phyloP scores from a whole-genome alignment of 495 filamentous ascomycete species.

The Alectoria sarmentosa region DNA sequence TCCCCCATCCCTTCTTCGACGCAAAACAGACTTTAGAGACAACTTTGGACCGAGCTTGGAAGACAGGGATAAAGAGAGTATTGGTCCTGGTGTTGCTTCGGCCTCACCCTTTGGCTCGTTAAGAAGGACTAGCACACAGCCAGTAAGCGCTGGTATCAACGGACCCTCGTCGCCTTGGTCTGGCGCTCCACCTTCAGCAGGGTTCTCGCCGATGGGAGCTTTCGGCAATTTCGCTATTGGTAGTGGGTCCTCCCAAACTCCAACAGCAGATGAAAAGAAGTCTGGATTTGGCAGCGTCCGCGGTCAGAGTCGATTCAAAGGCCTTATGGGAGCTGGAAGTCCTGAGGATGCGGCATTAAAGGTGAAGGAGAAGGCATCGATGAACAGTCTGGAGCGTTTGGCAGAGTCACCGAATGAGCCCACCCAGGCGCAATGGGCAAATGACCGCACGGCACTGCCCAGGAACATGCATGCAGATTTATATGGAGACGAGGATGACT shows the following conservation, averaged over 20 bases:
- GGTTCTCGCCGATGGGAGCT: conserved; percentile 67
- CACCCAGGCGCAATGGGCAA: conserved; percentile 48
- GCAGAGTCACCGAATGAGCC: conserved; percentile 39
- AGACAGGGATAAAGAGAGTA: conserved; percentile 40
- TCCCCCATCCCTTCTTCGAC: conserved; percentile 59
- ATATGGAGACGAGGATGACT: conserved; percentile 56
- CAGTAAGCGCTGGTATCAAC: conserved; percentile 41
- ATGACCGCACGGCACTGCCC: conserved; percentile 42
- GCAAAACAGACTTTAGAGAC: conserved; percentile 65
- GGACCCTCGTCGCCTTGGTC: conserved; percentile 66
- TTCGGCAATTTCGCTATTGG: conserved; percentile 78
- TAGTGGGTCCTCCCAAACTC: conserved; percentile 33
- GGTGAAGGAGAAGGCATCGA: conserved; percentile 48
- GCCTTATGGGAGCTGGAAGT: conserved; percentile 71
- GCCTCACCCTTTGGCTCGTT: conserved; percentile 55
- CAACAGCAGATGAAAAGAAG: conserved; percentile 60
- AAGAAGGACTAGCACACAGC: conserved; percentile 65
- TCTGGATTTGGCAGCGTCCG: conserved; percentile 58
- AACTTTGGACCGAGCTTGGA: conserved; percentile 33
- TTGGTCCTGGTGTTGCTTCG: conserved; percentile 31
- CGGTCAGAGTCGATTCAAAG: conserved; percentile 77
- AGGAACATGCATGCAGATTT: conserved; percentile 74
- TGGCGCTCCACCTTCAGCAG: conserved; percentile 47
- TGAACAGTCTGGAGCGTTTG: conserved; percentile 47
- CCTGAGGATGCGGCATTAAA: conserved; percentile 53